Conservation (phyloP, 1,284 basidiomycete species). For the Ustilago curta region DNA sequence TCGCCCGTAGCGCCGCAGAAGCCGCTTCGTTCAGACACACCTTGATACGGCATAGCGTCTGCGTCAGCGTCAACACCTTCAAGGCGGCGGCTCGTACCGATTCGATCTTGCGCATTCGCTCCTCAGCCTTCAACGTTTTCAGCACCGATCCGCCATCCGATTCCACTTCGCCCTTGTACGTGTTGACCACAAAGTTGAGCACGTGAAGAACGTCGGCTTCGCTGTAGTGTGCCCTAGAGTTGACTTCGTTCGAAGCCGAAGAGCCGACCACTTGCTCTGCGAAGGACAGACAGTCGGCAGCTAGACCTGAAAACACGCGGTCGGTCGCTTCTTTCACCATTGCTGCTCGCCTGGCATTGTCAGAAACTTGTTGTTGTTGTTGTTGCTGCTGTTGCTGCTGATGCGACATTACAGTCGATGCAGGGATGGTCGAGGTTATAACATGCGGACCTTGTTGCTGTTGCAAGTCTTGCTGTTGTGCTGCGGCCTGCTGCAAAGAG, state of each 20-base stretch:
- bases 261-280: constrained; percentile 35
- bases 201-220: constrained; percentile 31
- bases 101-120: constrained; percentile 17
- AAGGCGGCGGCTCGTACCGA: constrained; percentile 1
- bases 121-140: background rate
- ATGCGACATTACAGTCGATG: background rate
- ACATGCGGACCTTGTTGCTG: background rate
- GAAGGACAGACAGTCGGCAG: constrained; percentile 36
- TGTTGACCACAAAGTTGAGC: constrained; percentile 13
- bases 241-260: constrained; percentile 9
- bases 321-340: constrained; percentile 17
- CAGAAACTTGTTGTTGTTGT: background rate
- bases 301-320: constrained; percentile 13
- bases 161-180: constrained; percentile 19
- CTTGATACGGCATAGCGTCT: constrained; percentile 15
- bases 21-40: constrained; percentile 25
- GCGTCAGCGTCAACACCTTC: constrained; percentile 17
- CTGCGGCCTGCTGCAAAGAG: background rate
- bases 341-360: constrained; percentile 5
- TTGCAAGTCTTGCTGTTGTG: background rate
- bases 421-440: background rate
- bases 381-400: constrained; percentile 2
- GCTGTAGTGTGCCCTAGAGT: constrained; percentile 9
- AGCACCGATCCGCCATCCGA: constrained; percentile 4
- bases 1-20: background rate